Evolutionary conservation across 2,329 filamentous ascomycete genomes (phyloP), one percentile per base, ranked within the genome.

Genomic region (Furcasterigmium furcatum): DNA sequence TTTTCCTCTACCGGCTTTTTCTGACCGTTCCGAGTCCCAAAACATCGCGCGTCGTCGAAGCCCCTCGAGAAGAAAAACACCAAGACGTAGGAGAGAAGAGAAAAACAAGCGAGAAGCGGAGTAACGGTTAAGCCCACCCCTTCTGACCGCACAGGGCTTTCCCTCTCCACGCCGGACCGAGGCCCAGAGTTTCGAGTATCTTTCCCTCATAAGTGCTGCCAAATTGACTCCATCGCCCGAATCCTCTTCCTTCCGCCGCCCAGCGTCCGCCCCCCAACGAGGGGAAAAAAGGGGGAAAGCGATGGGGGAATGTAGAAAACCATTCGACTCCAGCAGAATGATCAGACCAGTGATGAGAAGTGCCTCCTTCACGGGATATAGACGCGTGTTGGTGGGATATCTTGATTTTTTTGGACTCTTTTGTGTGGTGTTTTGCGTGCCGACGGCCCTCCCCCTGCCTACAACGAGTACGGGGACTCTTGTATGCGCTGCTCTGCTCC

Each of bases 121-220:
- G 85, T 80, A 85, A 91, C 89, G 85, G 76, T 92, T 67, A 95
- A 92, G 89, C 89, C 82, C 82, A 86, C 75, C 84, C 87, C 85
- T 80, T 79, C 80, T 81, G 78, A 80, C 76, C 83, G 78, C 83
- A 94, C 91, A 96, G 91, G 92, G 92, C 92, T 91, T 96, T 97
- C 92, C 91, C 91, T 90, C 85, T 72, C 68, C 65, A 67, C 61
- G 43, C 47, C 46, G 52, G 43, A 49, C 55, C 48, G 27, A 21
- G 41, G 46, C 43, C 48, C 43, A 44, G 43, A 41, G 48, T 41
- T 50, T 68, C 67, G 80, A 90, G 86, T 96, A 91, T 97, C 92
- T 97, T 97, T 97, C 92, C 92, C 91, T 96, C 91, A 87, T 96
- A 79, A 96, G 91, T 86, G 84, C 85, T 76, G 72, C 77, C 77